These are phyloP conservation scores for Colletotrichum chlorophyti DNA, from an alignment of 2,329 filamentous ascomycete genomes.

Conservation along the genomic window DNA sequence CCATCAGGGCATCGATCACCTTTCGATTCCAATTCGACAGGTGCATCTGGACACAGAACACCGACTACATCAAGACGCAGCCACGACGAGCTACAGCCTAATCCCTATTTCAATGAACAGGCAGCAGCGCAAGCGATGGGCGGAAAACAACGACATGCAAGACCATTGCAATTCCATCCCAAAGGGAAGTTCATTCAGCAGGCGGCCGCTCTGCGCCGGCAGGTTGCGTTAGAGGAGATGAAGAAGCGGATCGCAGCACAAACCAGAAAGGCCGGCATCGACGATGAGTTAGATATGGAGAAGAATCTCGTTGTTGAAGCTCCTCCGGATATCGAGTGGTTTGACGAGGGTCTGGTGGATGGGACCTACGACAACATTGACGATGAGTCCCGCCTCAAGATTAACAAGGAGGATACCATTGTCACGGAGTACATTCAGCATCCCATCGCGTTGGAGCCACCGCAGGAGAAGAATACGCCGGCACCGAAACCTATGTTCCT, in stretches of 20 bases:
- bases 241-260: conserved; percentile 91
- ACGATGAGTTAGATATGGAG: conserved; percentile 88
- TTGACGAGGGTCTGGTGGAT: conserved; percentile 87
- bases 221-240: conserved; percentile 90
- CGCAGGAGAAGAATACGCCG: conserved; percentile 84
- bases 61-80: conserved; percentile 44
- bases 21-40: conserved; percentile 29
- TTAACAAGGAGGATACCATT: conserved; percentile 81
- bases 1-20: conserved; percentile 21
- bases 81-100: conserved; percentile 47
- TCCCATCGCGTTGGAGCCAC: conserved; percentile 87
- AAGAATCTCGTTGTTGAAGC: conserved; percentile 85
- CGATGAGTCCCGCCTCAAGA: conserved; percentile 70
- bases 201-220: conserved; percentile 85
- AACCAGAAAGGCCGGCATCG: conserved; percentile 88
- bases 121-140: conserved; percentile 64
- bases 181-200: conserved; percentile 98
- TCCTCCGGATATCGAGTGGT: conserved; percentile 94
- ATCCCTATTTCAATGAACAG: conserved; percentile 84
- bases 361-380: conserved; percentile 78
- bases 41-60: conserved; percentile 14
- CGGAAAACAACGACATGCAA: conserved; percentile 70
- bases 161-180: conserved; percentile 87
- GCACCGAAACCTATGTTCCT: conserved; percentile 89
- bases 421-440: conserved; percentile 93